Conservation (phyloP, 1,139 yeast genomes). For the Saccharomyces hybrid region DNA sequence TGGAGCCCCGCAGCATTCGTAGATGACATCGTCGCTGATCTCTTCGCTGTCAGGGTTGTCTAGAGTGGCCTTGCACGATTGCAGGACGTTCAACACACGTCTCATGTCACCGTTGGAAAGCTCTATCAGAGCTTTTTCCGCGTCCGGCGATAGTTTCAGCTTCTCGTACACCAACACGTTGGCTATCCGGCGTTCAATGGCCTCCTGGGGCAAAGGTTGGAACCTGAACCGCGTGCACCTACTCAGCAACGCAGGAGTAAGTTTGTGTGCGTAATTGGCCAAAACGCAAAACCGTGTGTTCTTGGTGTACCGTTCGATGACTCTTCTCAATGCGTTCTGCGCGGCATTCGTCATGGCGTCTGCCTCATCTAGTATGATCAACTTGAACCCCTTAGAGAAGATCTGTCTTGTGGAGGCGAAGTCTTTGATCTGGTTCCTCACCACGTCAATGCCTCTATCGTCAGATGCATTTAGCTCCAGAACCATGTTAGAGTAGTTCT, state of each 20-base stretch:
- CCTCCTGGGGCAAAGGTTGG: slow-evolving; percentile 64
- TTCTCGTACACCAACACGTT: slow-evolving; percentile 64
- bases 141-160: slow-evolving; percentile 50
- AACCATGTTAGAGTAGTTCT: slow-evolving; percentile 78
- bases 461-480: slow-evolving; percentile 92
- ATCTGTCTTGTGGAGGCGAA: slow-evolving; percentile 94
- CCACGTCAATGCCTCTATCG: slow-evolving; percentile 94
- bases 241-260: slow-evolving; percentile 88
- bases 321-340: slow-evolving; percentile 85
- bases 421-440: slow-evolving; percentile 82
- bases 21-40: slow-evolving; percentile 67
- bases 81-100: slow-evolving; percentile 84
- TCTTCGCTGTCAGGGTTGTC: slow-evolving; percentile 38
- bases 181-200: slow-evolving; percentile 59
- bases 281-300: slow-evolving; percentile 92
- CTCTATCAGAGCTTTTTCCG: slow-evolving; percentile 56
- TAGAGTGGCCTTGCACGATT: slow-evolving; percentile 81
- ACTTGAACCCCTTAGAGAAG: slow-evolving; percentile 70
- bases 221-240: slow-evolving; percentile 94
- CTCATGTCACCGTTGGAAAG: slow-evolving; percentile 93
- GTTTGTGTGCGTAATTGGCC: slow-evolving; percentile 92
- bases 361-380: slow-evolving; percentile 92
- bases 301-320: slow-evolving; percentile 88
- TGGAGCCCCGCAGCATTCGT: slow-evolving; percentile 94
- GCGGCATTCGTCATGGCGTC: slow-evolving; percentile 98